Conservation (phyloP, 192 early-diverging fungal genomes). For the Rhizoclosmatium globosum region DNA sequence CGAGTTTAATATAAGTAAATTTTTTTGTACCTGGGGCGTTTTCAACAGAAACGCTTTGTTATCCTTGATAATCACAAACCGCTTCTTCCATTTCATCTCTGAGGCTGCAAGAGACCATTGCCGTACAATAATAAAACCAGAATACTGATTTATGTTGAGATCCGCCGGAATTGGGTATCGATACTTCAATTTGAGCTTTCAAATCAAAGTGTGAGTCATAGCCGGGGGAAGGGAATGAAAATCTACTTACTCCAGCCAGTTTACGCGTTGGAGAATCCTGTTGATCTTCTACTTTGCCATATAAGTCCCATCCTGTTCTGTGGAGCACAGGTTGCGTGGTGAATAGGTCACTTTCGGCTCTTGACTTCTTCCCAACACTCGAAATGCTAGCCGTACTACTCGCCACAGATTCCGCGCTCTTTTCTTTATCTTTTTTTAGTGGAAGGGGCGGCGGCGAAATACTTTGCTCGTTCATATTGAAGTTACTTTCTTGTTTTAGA, state of each 20-base stretch:
- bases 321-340: conserved; percentile 14
- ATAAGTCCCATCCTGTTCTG: conserved; percentile 33
- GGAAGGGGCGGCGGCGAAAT: no score
- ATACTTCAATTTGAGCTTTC: conserved; percentile 32
- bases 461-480: no score
- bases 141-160: conserved; percentile 1
- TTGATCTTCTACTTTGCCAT: conserved; percentile 26
- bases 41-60: conserved; percentile 35
- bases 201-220: not conserved
- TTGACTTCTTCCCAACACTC: not conserved
- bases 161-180: conserved; percentile 26
- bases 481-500: no score
- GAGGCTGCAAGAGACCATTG: conserved; percentile 6
- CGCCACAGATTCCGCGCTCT: not conserved
- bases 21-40: not conserved
- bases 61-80: conserved; percentile 19
- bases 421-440: not conserved
- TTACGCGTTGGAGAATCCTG: conserved; percentile 18
- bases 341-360: not conserved
- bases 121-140: conserved; percentile 17
- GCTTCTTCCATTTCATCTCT: conserved; percentile 24
- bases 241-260: conserved; percentile 29
- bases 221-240: not conserved
- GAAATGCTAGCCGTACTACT: not conserved
- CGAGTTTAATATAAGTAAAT: not conserved